Evolutionary conservation across 2,329 filamentous ascomycete genomes (phyloP).

Genomic region (Sporothrix euskadiensis): DNA sequence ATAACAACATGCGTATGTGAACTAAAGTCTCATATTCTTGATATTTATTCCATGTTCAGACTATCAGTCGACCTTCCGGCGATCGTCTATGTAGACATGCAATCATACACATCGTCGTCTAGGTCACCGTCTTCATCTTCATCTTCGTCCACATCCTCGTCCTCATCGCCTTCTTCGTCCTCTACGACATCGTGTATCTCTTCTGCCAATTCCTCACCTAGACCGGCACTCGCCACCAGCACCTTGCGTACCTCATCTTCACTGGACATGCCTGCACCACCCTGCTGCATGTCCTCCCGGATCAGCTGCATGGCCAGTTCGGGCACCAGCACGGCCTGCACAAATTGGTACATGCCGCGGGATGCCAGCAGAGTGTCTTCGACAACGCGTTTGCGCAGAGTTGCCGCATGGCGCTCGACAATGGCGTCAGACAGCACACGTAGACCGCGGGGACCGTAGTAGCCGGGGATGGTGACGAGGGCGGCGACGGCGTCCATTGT

Average conservation of each 20-base stretch:
- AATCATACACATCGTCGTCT: not conserved
- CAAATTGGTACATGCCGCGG: conserved; percentile 66
- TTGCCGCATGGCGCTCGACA: conserved; percentile 58
- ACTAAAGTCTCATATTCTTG: not conserved
- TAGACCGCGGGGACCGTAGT: conserved; percentile 77
- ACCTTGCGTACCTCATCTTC: conserved; percentile 51
- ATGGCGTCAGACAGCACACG: conserved; percentile 71
- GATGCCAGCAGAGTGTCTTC: conserved; percentile 66
- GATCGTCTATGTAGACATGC: not conserved
- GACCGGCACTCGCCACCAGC: conserved; percentile 63
- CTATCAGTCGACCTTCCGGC: not conserved
- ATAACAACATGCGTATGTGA: not conserved
- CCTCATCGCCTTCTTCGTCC: conserved; percentile 30
- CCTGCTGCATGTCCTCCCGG: conserved; percentile 53
- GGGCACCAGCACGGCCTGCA: conserved; percentile 75
- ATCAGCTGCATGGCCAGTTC: conserved; percentile 62
- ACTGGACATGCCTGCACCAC: conserved; percentile 27
- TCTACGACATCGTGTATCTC: conserved; percentile 60
- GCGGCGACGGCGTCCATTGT: conserved; percentile 32
- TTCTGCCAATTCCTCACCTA: conserved; percentile 68
- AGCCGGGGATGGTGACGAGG: conserved; percentile 68
- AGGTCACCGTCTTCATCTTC: conserved; percentile 26
- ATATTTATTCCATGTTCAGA: not conserved
- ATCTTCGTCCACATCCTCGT: conserved; percentile 20
- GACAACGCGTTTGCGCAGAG: conserved; percentile 62